Evolutionary conservation across 2,329 filamentous ascomycete genomes (phyloP), one percentile per base, ranked within the genome.

Genomic region (Pseudopyricularia javanii): DNA sequence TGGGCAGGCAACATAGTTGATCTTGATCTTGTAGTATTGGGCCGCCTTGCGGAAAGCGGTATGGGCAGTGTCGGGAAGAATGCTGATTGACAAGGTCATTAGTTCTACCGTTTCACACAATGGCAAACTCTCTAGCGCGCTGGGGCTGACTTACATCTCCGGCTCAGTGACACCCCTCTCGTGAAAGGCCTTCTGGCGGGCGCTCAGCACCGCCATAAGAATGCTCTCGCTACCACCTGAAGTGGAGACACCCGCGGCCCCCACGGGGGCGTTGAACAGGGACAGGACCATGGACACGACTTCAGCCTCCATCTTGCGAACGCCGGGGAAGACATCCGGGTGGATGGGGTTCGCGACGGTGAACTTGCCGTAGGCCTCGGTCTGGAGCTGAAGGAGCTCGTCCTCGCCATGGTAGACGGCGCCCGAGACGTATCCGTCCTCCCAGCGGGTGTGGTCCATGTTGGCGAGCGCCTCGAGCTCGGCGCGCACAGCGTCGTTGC

Each of bases 231-330:
- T 96, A 49, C 93, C 93, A 57, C 93, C 93, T 56, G 86, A 88
- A 2, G 93, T 97, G 15, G 88, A 90, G 9, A 93, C 89, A 57
- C 93, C 93, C 5, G 88, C 91, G 30, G 84, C 88, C 53, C 82
- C 85, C n/a, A 82, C 73, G 3, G 93, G 93, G 8, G 86, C 90
- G 67, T 95, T 88, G 74, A 96, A 98, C 67, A 98, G 73, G 47
- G 80, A 79, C 56, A 95, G 73, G 30, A 94, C 90, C 91, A 98
- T 98, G 59, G 91, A 86, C 51, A 98, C 93, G 56, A 98, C 75
- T 72, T 98, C 93, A 47, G 93, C 91, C 74, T 98, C 93, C 93
- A 98, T 98, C 79, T 98, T 98, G 62, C 93, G 78, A 51, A 98
- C 91, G 28, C 91, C 93, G 15, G 93, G 93, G 71, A 98, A 98